Evolutionary conservation across 371 early-diverging fungal genomes (phyloP).

Genomic region (Rhizopus arrhizus): DNA sequence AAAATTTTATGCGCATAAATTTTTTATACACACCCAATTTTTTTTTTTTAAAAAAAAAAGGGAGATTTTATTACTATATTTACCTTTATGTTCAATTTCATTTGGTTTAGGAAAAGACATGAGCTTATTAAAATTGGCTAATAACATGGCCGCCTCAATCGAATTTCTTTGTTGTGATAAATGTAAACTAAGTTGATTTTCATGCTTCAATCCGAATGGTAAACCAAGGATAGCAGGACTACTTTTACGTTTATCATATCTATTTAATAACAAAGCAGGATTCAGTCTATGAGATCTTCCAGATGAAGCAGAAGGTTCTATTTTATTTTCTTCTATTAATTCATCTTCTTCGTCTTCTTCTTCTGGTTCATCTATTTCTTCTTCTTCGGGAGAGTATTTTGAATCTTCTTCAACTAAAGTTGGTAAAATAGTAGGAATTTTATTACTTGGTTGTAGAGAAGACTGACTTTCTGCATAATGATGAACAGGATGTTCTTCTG

Average conservation of each 20-base stretch:
- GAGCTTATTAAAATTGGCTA: constrained; percentile 49
- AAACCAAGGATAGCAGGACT: constrained; percentile 53
- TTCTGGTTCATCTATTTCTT: constrained; percentile 2
- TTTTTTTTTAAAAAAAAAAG: no score
- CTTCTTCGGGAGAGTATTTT: constrained; percentile 11
- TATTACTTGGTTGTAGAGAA: constrained; percentile 8
- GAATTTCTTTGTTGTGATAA: constrained; percentile 52
- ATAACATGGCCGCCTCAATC: constrained; percentile 56
- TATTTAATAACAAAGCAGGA: constrained; percentile 27
- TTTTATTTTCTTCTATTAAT: neutral
- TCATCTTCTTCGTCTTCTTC: constrained; percentile 6
- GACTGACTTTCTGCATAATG: constrained; percentile 15
- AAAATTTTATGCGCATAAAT: constrained; percentile 46
- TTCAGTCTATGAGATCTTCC: constrained; percentile 8
- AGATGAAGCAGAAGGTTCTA: constrained; percentile 1
- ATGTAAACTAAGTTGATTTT: constrained; percentile 42
- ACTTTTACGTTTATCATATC: constrained; percentile 51
- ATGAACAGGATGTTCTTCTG: constrained; percentile 15
- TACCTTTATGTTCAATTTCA: constrained; percentile 29
- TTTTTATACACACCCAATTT: constrained; percentile 2
- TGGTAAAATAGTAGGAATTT: constrained; percentile 27
- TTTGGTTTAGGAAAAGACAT: constrained; percentile 28
- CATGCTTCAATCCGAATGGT: constrained; percentile 38
- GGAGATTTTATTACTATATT: constrained; percentile 5
- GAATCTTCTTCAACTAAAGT: constrained; percentile 22